phyloP scores from a whole-genome alignment of 768 basidiomycete species.

The Pholiota microspora region DNA sequence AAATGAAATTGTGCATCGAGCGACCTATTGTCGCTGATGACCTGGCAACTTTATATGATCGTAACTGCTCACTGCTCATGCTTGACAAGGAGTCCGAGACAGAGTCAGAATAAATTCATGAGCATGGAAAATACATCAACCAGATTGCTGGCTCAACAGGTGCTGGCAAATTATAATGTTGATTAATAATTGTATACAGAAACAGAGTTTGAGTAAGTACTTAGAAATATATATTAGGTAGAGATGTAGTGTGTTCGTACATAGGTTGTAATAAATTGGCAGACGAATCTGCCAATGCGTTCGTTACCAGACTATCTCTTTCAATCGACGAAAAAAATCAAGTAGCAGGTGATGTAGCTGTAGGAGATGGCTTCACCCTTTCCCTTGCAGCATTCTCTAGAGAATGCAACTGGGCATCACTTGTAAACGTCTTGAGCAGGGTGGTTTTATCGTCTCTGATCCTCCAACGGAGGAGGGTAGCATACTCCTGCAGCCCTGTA shows the following conservation, averaged over 20 bases:
- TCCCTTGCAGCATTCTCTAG: background rate
- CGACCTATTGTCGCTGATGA: constrained; percentile 46
- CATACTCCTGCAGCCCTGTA: constrained; percentile 56
- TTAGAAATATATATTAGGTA: too few species aligned
- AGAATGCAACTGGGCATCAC: background rate
- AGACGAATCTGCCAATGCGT: too few species aligned
- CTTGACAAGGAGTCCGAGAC: background rate
- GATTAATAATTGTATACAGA: background rate
- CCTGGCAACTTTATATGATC: constrained; percentile 41
- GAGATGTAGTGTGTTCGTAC: too few species aligned
- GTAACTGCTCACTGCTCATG: constrained; percentile 31
- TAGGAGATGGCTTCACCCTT: constrained; percentile 4
- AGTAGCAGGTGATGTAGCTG: too few species aligned
- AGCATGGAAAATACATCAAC: too few species aligned
- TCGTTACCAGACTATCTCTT: too few species aligned
- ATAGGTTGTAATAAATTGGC: too few species aligned
- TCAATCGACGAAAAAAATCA: too few species aligned
- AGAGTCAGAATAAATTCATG: background rate
- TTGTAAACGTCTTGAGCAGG: constrained; percentile 13
- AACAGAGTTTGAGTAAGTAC: too few species aligned
- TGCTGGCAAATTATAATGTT: background rate
- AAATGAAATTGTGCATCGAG: constrained; percentile 49
- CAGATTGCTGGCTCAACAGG: background rate
- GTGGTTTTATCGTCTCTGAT: constrained; percentile 34
- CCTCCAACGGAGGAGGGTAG: constrained; percentile 60